Evolutionary conservation across 768 basidiomycete species (phyloP).

Genomic region (Boletus fagicola): DNA sequence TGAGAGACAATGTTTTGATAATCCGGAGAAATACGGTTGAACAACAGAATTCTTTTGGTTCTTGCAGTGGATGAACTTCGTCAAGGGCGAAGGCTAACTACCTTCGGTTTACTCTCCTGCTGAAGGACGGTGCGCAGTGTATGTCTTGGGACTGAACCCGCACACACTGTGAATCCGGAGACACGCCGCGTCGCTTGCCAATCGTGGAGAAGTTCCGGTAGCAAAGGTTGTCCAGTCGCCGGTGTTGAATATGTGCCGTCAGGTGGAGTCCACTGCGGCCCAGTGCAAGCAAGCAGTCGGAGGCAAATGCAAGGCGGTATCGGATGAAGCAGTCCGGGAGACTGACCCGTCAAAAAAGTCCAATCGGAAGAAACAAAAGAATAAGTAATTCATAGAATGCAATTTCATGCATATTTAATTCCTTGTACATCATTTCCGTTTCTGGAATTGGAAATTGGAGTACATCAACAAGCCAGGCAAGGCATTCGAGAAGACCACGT

Average conservation of each 20-base stretch:
- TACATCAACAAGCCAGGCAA: neutral
- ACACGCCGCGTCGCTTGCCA: no score
- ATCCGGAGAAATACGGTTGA: no score
- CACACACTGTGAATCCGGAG: no score
- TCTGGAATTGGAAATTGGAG: neutral
- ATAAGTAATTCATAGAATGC: slow-evolving; percentile 28
- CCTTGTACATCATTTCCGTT: neutral
- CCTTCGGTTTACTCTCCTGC: no score
- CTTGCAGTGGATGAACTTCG: no score
- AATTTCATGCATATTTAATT: neutral
- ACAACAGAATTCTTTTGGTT: no score
- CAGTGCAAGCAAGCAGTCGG: slow-evolving; percentile 7
- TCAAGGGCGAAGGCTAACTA: no score
- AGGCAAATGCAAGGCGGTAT: slow-evolving; percentile 41
- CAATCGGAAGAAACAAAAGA: slow-evolving; percentile 48
- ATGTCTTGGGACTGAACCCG: no score
- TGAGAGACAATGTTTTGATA: no score
- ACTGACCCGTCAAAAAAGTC: slow-evolving; percentile 36
- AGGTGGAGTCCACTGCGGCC: slow-evolving; percentile 42
- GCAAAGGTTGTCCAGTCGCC: slow-evolving; percentile 29
- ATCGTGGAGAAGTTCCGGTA: no score
- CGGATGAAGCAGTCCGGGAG: slow-evolving; percentile 22
- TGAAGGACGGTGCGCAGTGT: no score
- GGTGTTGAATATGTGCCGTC: slow-evolving; percentile 62
- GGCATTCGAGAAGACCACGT: neutral